Conservation (phyloP, 2,329 filamentous ascomycete genomes). For the Tolypocladium tropicale region DNA sequence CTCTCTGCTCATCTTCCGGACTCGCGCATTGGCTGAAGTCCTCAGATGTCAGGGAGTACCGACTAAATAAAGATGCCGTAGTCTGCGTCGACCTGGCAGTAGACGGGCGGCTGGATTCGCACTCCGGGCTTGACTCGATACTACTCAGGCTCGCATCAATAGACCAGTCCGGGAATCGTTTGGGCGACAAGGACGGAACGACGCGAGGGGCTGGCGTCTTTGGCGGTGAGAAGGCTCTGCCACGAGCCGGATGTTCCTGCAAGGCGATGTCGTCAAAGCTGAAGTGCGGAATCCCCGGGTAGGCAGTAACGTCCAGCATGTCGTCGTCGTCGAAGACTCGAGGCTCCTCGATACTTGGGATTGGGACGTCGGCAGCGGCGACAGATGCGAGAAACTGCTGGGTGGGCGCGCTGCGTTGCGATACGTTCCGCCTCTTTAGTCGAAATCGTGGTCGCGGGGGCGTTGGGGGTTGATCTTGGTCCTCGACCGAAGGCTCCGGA, state of each 20-base stretch:
- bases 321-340: slow-evolving; percentile 31
- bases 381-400: slow-evolving; percentile 59
- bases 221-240: slow-evolving; percentile 40
- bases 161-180: slow-evolving; percentile 48
- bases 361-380: slow-evolving; percentile 52
- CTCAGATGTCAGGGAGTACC: slow-evolving; percentile 44
- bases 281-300: slow-evolving; percentile 22
- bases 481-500: slow-evolving; percentile 36
- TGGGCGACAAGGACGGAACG: slow-evolving; percentile 31
- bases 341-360: slow-evolving; percentile 54
- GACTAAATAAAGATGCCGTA: slow-evolving; percentile 46
- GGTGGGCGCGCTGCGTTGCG: slow-evolving; percentile 46
- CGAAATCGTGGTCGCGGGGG: slow-evolving; percentile 43
- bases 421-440: slow-evolving; percentile 44
- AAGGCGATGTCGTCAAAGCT: slow-evolving; percentile 20
- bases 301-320: slow-evolving; percentile 26
- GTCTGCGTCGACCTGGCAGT: slow-evolving; percentile 51
- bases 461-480: slow-evolving; percentile 30
- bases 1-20: slow-evolving; percentile 28
- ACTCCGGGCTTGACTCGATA: slow-evolving; percentile 48
- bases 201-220: slow-evolving; percentile 46
- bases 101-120: slow-evolving; percentile 49
- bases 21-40: slow-evolving; percentile 42
- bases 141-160: slow-evolving; percentile 46
- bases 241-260: slow-evolving; percentile 19